These are phyloP conservation scores for Areca catechu DNA, from an alignment of 176 grass and related monocot species.

Conservation along the genomic window DNA sequence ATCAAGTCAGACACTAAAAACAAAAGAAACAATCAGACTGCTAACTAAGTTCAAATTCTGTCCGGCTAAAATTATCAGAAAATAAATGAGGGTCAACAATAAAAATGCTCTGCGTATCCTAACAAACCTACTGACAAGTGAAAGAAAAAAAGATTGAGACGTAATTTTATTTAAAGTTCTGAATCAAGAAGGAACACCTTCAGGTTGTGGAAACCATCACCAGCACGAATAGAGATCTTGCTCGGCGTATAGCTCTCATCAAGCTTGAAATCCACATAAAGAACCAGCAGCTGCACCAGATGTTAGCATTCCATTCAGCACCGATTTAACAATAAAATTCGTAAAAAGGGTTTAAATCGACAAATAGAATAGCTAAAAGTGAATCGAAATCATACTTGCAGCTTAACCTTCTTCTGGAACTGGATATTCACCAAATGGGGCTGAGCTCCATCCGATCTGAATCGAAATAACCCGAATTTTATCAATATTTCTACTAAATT, in stretches of 20 bases:
- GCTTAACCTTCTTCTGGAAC: constrained; percentile 90
- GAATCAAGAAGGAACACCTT: constrained; percentile 37
- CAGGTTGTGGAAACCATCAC: constrained; percentile 95
- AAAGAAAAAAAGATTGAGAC: neutral
- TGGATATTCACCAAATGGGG: constrained; percentile 95
- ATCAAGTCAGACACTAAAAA: too few species aligned
- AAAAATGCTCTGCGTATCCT: too few species aligned
- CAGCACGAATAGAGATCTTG: constrained; percentile 85
- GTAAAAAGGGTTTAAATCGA: neutral
- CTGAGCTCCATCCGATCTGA: constrained; percentile 86
- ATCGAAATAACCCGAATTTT: neutral
- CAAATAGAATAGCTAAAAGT: neutral
- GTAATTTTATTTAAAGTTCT: too few species aligned
- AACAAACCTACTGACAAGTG: neutral
- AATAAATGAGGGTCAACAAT: too few species aligned
- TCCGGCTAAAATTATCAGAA: too few species aligned
- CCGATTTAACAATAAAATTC: neutral
- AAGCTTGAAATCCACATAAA: constrained; percentile 94
- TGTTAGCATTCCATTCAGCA: constrained; percentile 12
- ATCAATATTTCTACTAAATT: too few species aligned
- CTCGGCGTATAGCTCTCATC: constrained; percentile 97
- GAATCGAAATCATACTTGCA: constrained; percentile 41
- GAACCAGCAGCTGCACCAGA: constrained; percentile 46
- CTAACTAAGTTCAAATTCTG: too few species aligned
- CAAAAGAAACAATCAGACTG: too few species aligned